A percentile compares a stretch with the other conserved stretches of the same genome.
phyloP scores from a whole-genome alignment of 202 grass and related monocot genomes.

The Zoysia matrella region DNA sequence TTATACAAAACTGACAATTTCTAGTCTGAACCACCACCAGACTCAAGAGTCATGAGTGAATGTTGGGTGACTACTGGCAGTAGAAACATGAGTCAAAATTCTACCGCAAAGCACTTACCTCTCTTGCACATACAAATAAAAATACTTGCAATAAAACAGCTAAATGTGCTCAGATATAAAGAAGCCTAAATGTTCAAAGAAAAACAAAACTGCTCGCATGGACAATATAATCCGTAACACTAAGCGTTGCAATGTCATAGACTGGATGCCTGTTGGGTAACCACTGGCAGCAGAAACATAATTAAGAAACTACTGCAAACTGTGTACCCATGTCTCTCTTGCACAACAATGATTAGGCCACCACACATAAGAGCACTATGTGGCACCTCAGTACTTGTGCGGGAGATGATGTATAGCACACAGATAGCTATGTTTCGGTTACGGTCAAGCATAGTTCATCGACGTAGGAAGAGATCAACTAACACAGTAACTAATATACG shows the following conservation, averaged over 20 bases:
- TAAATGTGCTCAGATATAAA: constrained; percentile 43
- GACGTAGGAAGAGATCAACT: neutral
- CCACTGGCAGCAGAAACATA: constrained; percentile 31
- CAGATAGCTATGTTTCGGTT: neutral
- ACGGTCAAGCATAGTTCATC: neutral
- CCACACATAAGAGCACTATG: neutral
- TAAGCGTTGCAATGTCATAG: neutral
- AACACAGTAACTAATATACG: neutral
- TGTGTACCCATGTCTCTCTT: constrained; percentile 21
- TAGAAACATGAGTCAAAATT: constrained; percentile 22
- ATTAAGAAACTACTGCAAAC: constrained; percentile 35
- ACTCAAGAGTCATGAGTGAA: neutral
- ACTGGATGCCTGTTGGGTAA: constrained; percentile 12
- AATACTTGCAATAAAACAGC: constrained; percentile 38
- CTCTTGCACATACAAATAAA: constrained; percentile 46
- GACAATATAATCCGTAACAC: neutral
- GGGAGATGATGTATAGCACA: neutral
- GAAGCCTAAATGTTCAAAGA: neutral
- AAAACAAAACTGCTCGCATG: neutral
- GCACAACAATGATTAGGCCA: constrained; percentile 21
- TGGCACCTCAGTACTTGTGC: neutral
- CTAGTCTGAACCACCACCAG: neutral
- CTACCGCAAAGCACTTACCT: constrained; percentile 47
- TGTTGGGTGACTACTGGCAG: constrained; percentile 50
- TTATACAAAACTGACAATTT: neutral